Percentiles rank a stretch among this genome's conserved stretches.
These are phyloP conservation scores for Abelmoschus esculentus DNA, from an alignment of 345 rosid species.

Conservation along the genomic window DNA sequence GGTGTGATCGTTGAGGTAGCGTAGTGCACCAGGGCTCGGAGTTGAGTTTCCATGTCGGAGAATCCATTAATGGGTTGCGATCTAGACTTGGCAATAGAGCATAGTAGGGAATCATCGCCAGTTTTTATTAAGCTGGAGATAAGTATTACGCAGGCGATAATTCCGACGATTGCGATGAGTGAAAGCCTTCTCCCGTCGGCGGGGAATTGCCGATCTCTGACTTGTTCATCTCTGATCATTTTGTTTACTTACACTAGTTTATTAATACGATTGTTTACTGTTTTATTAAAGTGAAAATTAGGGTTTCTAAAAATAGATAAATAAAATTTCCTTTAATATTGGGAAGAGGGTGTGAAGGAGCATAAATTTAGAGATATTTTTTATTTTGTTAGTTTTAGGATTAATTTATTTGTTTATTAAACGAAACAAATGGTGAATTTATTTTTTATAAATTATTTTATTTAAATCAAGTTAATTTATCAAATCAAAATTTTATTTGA, in stretches of 20 bases:
- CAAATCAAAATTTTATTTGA: no score
- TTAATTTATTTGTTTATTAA: neutral
- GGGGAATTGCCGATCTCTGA: slow-evolving; percentile 14
- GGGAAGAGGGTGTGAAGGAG: neutral
- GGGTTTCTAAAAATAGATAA: neutral
- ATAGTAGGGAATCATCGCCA: slow-evolving; percentile 6
- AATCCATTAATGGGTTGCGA: slow-evolving; percentile 21
- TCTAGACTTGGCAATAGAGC: slow-evolving; percentile 15
- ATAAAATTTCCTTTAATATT: neutral
- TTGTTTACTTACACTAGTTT: neutral
- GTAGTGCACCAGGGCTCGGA: slow-evolving; percentile 57
- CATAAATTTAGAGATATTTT: neutral
- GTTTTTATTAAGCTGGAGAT: slow-evolving; percentile 15
- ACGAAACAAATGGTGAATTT: neutral
- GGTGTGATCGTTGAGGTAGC: slow-evolving; percentile 55
- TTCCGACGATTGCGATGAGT: slow-evolving; percentile 26
- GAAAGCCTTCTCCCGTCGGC: slow-evolving; percentile 35
- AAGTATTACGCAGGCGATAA: slow-evolving; percentile 37
- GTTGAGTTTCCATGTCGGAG: slow-evolving; percentile 46
- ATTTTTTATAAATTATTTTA: no score
- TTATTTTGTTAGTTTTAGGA: neutral
- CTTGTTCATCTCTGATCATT: neutral
- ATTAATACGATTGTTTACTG: neutral
- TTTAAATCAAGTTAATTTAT: no score
- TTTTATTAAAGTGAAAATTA: neutral